Base-by-base conservation (phyloP, 192 early-diverging fungal species). In the Backusella circina region DNA sequence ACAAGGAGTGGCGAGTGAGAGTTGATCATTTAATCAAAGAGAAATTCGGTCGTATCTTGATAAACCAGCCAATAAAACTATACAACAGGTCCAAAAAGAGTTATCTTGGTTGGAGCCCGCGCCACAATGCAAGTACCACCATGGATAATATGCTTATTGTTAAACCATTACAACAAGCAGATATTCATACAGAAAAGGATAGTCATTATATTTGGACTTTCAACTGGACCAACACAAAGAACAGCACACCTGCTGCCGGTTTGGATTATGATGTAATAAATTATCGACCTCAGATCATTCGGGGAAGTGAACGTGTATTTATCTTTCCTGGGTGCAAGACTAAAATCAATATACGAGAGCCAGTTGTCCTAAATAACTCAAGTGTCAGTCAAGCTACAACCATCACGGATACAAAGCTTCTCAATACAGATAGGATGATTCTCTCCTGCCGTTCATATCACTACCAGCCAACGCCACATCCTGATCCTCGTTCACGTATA, bases 401-500 rank as follows among this genome's bases (percentile, higher is more conserved):
- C 8, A 61, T 61, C 54, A 61, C 23, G 7, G 54, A 61, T 28
- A 28, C 54, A 61, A 61, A 18, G 39, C 2, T 31, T 31, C 68
- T 65, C 5, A 70, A 74, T 57, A 66, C 79, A 16, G 77, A 83
- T 66, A 71, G 77, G 32, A 76, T 77, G 30, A 75, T 83, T 26
- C 73, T 80, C 61, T 78, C 79, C 8, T 28, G 51, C 21, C 74
- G 75, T 13, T 66, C 74, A 23, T 57, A 71, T 75, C 38, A 67
- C 38, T 16, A 64, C 77, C 72, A 67, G 72, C 23, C 23, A 9
- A 28, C 9, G 1, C 12, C 23, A 61, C 23, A 26, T 61, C 65
- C 61, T 70, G 54, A 61, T 61, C 54, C 54, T 13, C 23, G 71
- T 57, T 18, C 76, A 54, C 7, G 68, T 67, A 26, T 80, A 84